Evolutionary conservation across 371 early-diverging fungal species (phyloP).

Genomic region (Hamiltosporidium tvaerminnensis): DNA sequence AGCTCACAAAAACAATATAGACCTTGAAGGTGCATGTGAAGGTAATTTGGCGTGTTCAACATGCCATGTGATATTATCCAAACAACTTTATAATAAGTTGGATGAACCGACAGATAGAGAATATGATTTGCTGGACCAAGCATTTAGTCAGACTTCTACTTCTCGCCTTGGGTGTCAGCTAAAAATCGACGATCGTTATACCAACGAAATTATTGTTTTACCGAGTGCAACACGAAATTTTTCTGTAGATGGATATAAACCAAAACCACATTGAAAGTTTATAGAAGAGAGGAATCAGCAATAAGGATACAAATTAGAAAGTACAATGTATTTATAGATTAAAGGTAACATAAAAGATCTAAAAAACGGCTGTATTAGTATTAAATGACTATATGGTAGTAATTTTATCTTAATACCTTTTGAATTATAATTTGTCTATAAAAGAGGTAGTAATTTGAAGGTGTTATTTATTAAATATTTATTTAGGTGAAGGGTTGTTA

Average conservation of each 20-base stretch:
- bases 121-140: conserved; percentile 53
- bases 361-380: too few species aligned
- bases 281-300: too few species aligned
- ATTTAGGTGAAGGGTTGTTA: too few species aligned
- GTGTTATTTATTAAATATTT: too few species aligned
- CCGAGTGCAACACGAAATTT: conserved; percentile 51
- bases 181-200: conserved; percentile 25
- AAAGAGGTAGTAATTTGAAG: too few species aligned
- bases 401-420: too few species aligned
- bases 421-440: too few species aligned
- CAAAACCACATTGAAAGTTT: conserved; percentile 43
- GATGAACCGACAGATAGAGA: conserved; percentile 44
- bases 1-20: conserved; percentile 48
- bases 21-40: conserved; percentile 53
- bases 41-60: conserved; percentile 54
- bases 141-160: conserved; percentile 36
- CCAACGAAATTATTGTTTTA: conserved; percentile 37
- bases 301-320: too few species aligned
- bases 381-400: too few species aligned
- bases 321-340: too few species aligned
- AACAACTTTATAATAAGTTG: conserved; percentile 32
- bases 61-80: conserved; percentile 52
- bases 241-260: conserved; percentile 49
- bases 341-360: too few species aligned
- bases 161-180: conserved; percentile 53